Evolutionary conservation across 106 monocot genomes (phyloP).

Genomic region (Dioscorea dumetorum): DNA sequence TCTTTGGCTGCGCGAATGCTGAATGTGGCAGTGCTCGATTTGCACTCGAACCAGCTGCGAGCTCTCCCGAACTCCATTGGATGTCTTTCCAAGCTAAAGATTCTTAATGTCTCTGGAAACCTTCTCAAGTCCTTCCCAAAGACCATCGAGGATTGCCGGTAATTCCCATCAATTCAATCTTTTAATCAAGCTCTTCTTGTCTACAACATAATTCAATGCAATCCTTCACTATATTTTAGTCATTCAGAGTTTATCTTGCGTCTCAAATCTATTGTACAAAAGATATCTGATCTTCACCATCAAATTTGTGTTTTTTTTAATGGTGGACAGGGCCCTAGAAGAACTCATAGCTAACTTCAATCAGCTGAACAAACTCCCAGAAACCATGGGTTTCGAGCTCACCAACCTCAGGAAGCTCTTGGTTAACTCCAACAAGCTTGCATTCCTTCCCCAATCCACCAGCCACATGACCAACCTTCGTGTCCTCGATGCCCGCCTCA

Average conservation of each 20-base stretch:
- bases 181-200: too few relatives aligned
- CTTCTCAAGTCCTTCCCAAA: slow-evolving; percentile 62
- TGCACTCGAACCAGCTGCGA: slow-evolving; percentile 66
- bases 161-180: neutral
- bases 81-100: slow-evolving; percentile 77
- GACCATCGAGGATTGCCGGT: slow-evolving; percentile 86
- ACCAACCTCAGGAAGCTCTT: slow-evolving; percentile 35
- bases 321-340: slow-evolving; percentile 39
- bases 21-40: slow-evolving; percentile 44
- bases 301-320: too few relatives aligned
- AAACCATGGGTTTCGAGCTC: slow-evolving; percentile 67
- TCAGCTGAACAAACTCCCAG: slow-evolving; percentile 57
- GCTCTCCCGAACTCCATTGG: slow-evolving; percentile 81
- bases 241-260: too few relatives aligned
- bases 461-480: slow-evolving; percentile 60
- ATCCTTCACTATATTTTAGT: too few relatives aligned
- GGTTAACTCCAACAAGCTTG: slow-evolving; percentile 72
- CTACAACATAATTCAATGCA: too few relatives aligned
- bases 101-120: slow-evolving; percentile 76
- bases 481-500: slow-evolving; percentile 64
- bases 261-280: too few relatives aligned
- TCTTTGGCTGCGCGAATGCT: slow-evolving; percentile 57
- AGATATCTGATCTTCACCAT: too few relatives aligned
- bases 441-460: slow-evolving; percentile 52
- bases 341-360: slow-evolving; percentile 76